These are phyloP conservation scores for Protomyces inouyei DNA, from an alignment of 1,139 yeast genomes.

Conservation along the genomic window DNA sequence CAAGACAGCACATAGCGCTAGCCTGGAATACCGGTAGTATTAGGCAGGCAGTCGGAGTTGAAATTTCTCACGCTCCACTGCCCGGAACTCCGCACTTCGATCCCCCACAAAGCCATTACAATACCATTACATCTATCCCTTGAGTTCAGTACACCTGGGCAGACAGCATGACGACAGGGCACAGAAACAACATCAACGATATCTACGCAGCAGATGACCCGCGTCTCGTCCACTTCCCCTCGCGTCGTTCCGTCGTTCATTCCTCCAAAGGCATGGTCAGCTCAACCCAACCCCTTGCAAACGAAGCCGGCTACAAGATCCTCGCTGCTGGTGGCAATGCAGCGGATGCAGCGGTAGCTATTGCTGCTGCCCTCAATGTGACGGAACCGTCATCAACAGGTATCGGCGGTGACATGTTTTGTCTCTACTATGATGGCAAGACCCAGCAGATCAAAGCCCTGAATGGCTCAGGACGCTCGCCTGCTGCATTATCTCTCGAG, in stretches of 20 bases:
- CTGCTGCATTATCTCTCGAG: conserved; percentile 51
- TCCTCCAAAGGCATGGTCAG: conserved; percentile 71
- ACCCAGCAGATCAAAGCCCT: conserved; percentile 56
- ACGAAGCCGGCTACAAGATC: conserved; percentile 65
- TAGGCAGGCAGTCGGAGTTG: no score
- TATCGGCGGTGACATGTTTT: conserved; percentile 78
- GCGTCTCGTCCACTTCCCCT: conserved; percentile 41
- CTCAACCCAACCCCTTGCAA: conserved; percentile 72
- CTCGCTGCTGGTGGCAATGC: conserved; percentile 73
- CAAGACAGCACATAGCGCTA: no score
- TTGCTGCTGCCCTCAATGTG: conserved; percentile 67
- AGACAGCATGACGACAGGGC: background rate
- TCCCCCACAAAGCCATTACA: no score
- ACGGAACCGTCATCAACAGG: conserved; percentile 77
- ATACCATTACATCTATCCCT: no score
- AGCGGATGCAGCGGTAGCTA: conserved; percentile 70
- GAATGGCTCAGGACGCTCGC: conserved; percentile 75
- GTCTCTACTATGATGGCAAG: conserved; percentile 53
- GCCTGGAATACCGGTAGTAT: no score
- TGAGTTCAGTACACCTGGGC: no score
- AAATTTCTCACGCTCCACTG: no score
- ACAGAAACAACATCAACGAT: conserved; percentile 6
- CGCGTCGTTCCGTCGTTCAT: conserved; percentile 73
- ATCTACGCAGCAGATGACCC: conserved; percentile 26
- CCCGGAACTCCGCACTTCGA: no score